Evolutionary conservation across 2,329 filamentous ascomycete genomes (phyloP).

Genomic region (Aphanoascus verrucosus): DNA sequence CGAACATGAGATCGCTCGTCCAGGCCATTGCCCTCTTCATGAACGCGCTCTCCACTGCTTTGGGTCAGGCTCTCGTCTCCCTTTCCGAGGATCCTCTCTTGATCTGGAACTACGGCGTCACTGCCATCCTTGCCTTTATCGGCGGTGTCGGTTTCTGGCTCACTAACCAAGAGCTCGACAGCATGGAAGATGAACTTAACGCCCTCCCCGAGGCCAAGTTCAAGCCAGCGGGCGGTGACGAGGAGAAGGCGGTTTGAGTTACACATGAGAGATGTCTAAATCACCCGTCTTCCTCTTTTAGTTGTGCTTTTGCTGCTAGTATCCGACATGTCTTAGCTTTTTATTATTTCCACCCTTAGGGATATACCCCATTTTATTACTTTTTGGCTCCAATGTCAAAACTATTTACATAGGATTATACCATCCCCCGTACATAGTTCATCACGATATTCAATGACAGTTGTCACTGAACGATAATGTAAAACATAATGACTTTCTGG

Average conservation of each 20-base stretch:
- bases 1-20: conserved; percentile 72
- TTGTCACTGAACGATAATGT: not conserved
- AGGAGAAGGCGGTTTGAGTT: not conserved
- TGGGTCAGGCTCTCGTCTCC: conserved; percentile 58
- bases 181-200: conserved; percentile 58
- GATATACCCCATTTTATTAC: not conserved
- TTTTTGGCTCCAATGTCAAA: not conserved
- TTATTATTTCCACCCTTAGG: not conserved
- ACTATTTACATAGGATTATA: not conserved
- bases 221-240: not conserved
- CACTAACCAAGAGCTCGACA: conserved; percentile 54
- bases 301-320: not conserved
- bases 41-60: conserved; percentile 56
- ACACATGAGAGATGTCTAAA: not conserved
- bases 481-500: not conserved
- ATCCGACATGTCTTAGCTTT: not conserved
- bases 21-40: conserved; percentile 58
- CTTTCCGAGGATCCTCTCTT: conserved; percentile 55
- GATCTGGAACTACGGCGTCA: conserved; percentile 59
- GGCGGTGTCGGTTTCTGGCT: conserved; percentile 59
- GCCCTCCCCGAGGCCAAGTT: conserved; percentile 17
- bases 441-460: not conserved
- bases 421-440: conserved; percentile 1
- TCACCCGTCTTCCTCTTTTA: not conserved
- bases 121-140: conserved; percentile 52